Evolutionary conservation across 371 early-diverging fungal species (phyloP).

Genomic region (Capillidium heterosporum): DNA sequence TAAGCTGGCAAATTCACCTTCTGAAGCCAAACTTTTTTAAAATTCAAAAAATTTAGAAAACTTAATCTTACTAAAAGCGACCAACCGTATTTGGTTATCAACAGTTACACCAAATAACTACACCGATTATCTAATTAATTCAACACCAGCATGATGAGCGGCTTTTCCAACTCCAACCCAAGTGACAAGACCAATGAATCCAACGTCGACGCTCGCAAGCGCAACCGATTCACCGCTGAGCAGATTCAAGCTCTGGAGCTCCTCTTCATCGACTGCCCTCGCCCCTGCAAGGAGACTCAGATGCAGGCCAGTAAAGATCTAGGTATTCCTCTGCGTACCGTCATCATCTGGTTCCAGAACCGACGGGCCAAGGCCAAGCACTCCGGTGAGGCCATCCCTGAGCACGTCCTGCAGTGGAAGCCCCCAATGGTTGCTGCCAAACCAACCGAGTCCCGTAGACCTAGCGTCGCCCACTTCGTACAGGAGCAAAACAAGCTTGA

Average conservation of each 20-base stretch:
- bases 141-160: no score
- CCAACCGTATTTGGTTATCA: no score
- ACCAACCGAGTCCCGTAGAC: neutral
- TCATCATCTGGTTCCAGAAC: conserved; percentile 99
- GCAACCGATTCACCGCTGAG: neutral
- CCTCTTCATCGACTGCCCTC: conserved; percentile 1
- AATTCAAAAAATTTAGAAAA: no score
- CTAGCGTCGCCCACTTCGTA: no score
- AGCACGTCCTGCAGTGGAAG: conserved; percentile 5
- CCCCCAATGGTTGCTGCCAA: neutral
- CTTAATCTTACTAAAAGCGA: no score
- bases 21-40: no score
- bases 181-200: neutral
- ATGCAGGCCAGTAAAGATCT: conserved; percentile 68
- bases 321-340: conserved; percentile 80
- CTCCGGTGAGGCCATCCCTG: neutral
- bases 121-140: no score
- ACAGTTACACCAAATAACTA: no score
- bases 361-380: conserved; percentile 83
- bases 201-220: neutral
- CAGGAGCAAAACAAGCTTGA: no score
- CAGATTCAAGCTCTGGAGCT: conserved; percentile 2
- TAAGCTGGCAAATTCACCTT: no score
- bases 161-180: no score
- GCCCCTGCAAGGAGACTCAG: conserved; percentile 56